phyloP scores from a whole-genome alignment of 345 rosid species.

The Salix koriyanagi region DNA sequence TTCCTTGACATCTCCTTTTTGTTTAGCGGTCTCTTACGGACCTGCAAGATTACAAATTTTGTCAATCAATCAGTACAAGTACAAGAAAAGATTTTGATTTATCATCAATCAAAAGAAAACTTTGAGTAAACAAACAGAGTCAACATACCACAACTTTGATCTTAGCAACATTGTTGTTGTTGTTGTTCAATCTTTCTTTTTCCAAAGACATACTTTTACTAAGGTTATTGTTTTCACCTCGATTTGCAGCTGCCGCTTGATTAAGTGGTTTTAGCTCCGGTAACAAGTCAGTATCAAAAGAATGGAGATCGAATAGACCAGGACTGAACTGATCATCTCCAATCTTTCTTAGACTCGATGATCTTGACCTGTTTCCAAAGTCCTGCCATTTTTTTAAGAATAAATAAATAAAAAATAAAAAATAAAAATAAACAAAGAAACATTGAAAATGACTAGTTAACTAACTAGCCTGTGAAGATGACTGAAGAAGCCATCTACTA shows the following conservation, averaged over 20 bases:
- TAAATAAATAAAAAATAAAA: not conserved
- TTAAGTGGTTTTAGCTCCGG: slow-evolving; percentile 34
- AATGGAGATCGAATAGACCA: slow-evolving; percentile 59
- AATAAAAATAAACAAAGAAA: not conserved
- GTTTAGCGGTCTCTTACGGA: slow-evolving; percentile 58
- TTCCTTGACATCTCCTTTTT: slow-evolving; percentile 48
- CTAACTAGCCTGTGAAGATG: slow-evolving; percentile 15
- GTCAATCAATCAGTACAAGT: not conserved
- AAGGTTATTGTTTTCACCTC: slow-evolving; percentile 30
- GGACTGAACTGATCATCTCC: slow-evolving; percentile 44
- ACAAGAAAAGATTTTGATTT: not conserved
- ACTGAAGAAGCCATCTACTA: slow-evolving; percentile 43
- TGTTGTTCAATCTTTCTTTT: slow-evolving; percentile 38
- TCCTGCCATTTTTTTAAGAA: slow-evolving; percentile 23
- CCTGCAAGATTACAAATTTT: slow-evolving; percentile 29
- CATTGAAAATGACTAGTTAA: not conserved
- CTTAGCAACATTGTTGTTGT: slow-evolving; percentile 52
- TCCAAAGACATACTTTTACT: slow-evolving; percentile 44
- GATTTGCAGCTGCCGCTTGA: slow-evolving; percentile 9
- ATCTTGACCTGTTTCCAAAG: slow-evolving; percentile 29
- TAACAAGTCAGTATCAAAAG: slow-evolving; percentile 57
- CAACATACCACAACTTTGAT: slow-evolving; percentile 59
- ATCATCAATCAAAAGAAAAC: no score
- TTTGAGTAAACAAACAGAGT: not conserved
- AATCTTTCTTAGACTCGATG: slow-evolving; percentile 42